These are phyloP conservation scores for Pulveroboletus sp. DNA, from an alignment of 768 basidiomycete genomes.

Conservation along the genomic window DNA sequence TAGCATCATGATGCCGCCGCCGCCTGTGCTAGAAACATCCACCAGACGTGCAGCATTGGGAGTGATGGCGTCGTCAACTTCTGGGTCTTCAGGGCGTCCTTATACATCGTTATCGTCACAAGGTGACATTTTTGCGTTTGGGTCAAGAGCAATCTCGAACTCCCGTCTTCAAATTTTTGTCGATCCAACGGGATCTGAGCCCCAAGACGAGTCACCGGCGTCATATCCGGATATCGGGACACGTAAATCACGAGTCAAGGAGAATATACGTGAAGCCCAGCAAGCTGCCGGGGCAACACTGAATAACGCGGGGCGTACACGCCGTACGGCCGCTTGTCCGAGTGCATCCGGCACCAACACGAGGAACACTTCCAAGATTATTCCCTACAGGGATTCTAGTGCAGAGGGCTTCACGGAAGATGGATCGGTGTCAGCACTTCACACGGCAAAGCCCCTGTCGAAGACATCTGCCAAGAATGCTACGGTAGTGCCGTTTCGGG, in stretches of 20 bases:
- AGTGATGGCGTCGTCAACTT: constrained; percentile 35
- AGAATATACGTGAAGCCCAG: constrained; percentile 67
- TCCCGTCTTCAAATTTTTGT: constrained; percentile 64
- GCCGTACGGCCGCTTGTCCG: constrained; percentile 44
- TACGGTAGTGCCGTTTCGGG: constrained; percentile 38
- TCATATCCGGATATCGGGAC: constrained; percentile 73
- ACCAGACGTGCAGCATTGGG: constrained; percentile 44
- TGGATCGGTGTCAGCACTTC: constrained; percentile 30
- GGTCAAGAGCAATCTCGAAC: constrained; percentile 43
- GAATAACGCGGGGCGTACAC: constrained; percentile 54
- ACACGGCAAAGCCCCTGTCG: constrained; percentile 25
- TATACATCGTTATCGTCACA: constrained; percentile 16
- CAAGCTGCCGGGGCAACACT: constrained; percentile 65
- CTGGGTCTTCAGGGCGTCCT: constrained; percentile 21
- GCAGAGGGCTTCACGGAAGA: constrained; percentile 35
- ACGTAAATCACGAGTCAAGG: constrained; percentile 73
- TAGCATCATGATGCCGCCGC: constrained; percentile 34
- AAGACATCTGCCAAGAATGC: constrained; percentile 34
- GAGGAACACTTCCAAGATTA: constrained; percentile 49
- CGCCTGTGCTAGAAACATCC: constrained; percentile 33
- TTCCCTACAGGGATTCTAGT: constrained; percentile 60
- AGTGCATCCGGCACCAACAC: constrained; percentile 3
- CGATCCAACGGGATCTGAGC: constrained; percentile 57
- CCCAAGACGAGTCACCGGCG: constrained; percentile 39
- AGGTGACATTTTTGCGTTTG: constrained; percentile 29